Percentiles rank a stretch among this genome's conserved stretches.
Conservation (phyloP, 2,329 filamentous ascomycete species). For the Thielaviopsis euricoi region DNA sequence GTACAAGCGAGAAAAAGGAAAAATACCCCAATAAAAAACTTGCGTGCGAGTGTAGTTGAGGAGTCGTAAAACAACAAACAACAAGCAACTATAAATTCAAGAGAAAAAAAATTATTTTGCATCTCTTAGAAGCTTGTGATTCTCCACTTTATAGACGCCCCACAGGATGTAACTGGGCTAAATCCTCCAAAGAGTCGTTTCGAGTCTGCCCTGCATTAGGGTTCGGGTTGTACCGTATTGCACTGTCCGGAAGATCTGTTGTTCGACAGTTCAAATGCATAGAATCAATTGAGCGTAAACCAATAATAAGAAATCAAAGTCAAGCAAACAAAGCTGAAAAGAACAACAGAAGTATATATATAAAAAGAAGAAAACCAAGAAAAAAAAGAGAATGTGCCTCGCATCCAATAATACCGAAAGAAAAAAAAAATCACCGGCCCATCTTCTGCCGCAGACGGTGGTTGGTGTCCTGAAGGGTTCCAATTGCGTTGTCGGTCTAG, state of each 20-base stretch:
- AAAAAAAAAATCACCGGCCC: constrained; percentile 2
- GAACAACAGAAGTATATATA: neutral
- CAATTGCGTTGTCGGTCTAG: constrained; percentile 56
- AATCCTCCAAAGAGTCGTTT: no score
- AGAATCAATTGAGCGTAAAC: constrained; percentile 5
- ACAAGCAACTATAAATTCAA: neutral
- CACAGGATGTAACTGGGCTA: no score
- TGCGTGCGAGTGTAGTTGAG: no score
- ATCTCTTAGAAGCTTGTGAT: no score
- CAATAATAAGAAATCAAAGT: constrained; percentile 2
- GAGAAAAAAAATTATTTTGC: no score
- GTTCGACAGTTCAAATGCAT: neutral
- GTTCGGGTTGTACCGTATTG: no score
- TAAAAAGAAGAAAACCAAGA: neutral
- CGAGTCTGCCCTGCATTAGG: no score
- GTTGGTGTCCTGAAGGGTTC: constrained; percentile 10
- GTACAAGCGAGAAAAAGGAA: no score
- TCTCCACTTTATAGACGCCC: no score
- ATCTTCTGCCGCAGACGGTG: constrained; percentile 11
- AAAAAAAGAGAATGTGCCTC: neutral
- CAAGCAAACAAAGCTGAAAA: neutral
- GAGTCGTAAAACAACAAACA: neutral
- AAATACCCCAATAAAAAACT: no score
- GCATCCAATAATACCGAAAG: neutral
- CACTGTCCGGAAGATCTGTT: neutral